Conservation (phyloP, 495 filamentous ascomycete genomes). For the Tuber borchii region DNA sequence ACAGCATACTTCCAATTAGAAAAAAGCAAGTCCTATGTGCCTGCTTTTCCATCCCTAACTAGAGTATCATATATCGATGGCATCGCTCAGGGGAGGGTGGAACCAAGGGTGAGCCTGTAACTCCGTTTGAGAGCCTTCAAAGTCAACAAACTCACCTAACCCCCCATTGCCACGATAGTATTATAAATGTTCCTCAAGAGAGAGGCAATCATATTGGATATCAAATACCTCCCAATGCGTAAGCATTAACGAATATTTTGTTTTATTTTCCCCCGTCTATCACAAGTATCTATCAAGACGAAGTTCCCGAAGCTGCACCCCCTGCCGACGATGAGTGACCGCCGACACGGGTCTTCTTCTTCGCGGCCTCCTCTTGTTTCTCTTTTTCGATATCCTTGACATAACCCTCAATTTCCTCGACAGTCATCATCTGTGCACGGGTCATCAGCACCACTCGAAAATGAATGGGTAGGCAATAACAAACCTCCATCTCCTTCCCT, state of each 20-base stretch:
- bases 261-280: not conserved
- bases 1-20: too few species aligned
- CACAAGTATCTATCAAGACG: constrained; percentile 15
- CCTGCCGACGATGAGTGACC: constrained; percentile 20
- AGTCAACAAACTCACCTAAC: not conserved
- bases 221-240: not conserved
- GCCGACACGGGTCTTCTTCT: constrained; percentile 71
- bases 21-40: not conserved
- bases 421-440: constrained; percentile 62
- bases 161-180: not conserved
- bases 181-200: not conserved
- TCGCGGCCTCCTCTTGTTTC: constrained; percentile 96
- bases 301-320: constrained; percentile 15
- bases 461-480: not conserved
- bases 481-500: constrained; percentile 69
- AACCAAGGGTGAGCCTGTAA: not conserved
- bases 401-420: constrained; percentile 90
- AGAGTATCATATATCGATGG: not conserved
- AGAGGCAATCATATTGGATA: not conserved
- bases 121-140: not conserved
- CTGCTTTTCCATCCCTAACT: not conserved
- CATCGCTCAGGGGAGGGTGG: not conserved
- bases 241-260: constrained; percentile 3
- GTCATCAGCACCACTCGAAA: constrained; percentile 2
- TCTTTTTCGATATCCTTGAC: constrained; percentile 98